Conservation (phyloP, 805 yeast species). For the Torulaspora delbrueckii region DNA sequence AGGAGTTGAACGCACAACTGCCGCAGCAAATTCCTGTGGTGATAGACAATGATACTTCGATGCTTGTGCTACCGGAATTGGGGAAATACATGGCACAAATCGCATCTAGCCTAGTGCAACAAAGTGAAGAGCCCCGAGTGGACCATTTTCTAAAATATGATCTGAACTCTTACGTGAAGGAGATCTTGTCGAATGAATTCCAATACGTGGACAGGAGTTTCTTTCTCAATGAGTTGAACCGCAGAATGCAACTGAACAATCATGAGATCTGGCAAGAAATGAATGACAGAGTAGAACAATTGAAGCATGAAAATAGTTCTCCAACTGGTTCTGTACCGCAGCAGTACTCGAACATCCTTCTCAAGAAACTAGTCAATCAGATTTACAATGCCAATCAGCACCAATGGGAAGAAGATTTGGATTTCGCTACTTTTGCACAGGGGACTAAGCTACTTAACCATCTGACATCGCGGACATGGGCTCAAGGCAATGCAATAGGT, state of each 20-base stretch:
- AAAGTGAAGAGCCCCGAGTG: conserved; percentile 1
- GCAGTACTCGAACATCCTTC: conserved; percentile 26
- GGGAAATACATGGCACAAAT: conserved; percentile 22
- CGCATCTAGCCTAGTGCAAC: conserved; percentile 15
- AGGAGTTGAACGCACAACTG: conserved; percentile 19
- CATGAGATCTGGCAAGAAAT: conserved; percentile 29
- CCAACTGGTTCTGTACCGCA: conserved; percentile 11
- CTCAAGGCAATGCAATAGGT: conserved; percentile 24
- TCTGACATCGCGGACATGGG: conserved; percentile 34
- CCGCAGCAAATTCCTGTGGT: conserved; percentile 34
- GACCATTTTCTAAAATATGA: conserved; percentile 21
- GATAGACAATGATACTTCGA: conserved; percentile 21
- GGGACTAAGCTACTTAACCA: conserved; percentile 39
- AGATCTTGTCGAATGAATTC: conserved; percentile 29
- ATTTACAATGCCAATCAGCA: conserved; percentile 33
- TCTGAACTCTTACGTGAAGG: conserved; percentile 30
- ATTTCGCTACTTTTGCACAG: conserved; percentile 34
- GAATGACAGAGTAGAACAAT: conserved; percentile 11
- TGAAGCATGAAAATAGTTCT: conserved; percentile 5
- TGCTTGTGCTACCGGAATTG: conserved; percentile 32
- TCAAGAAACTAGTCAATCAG: conserved; percentile 27
- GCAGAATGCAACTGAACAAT: conserved; percentile 25
- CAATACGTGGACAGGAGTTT: conserved; percentile 29
- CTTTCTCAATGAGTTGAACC: conserved; percentile 28
- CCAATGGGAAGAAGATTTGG: conserved; percentile 35